Percentiles rank a stretch among this genome's conserved stretches.
Conservation (phyloP, 2,329 filamentous ascomycete genomes). For the Aspergillus oerlinghausenensis region DNA sequence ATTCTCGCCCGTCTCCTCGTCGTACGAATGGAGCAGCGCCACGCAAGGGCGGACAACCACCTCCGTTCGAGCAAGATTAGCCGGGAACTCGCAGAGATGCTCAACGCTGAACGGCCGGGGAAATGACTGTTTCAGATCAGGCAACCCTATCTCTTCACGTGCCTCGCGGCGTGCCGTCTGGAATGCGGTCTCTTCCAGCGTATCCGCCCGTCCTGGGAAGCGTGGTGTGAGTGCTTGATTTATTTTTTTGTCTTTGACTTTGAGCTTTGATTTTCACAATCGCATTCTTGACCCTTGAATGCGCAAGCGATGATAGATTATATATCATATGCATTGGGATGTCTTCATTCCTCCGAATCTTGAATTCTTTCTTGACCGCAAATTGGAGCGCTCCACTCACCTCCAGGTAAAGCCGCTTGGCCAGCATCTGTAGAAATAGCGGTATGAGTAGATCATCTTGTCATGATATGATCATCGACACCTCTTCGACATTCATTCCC, state of each 20-base stretch:
- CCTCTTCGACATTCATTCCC: background rate
- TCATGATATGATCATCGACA: background rate
- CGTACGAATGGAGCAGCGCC: slow-evolving; percentile 67
- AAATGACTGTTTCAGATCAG: slow-evolving; percentile 63
- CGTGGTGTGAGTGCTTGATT: background rate
- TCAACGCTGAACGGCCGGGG: slow-evolving; percentile 78
- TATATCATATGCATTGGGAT: background rate
- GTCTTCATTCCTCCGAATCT: background rate
- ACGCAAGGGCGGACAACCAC: slow-evolving; percentile 72
- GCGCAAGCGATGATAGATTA: background rate
- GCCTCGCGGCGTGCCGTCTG: slow-evolving; percentile 86
- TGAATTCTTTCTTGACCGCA: background rate
- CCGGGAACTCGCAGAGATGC: slow-evolving; percentile 79
- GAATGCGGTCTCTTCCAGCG: slow-evolving; percentile 55
- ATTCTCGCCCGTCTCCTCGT: slow-evolving; percentile 37
- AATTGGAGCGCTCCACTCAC: slow-evolving; percentile 49
- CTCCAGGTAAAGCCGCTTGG: slow-evolving; percentile 81
- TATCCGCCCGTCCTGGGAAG: slow-evolving; percentile 47
- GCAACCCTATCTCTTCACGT: slow-evolving; percentile 87
- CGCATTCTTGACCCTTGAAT: background rate
- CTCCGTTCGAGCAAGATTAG: slow-evolving; percentile 67
- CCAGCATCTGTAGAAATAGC: slow-evolving; percentile 54
- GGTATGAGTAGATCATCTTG: background rate
- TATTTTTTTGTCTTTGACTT: background rate
- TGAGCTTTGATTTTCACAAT: background rate